Conservation (phyloP, 1,139 yeast genomes). For the Scheffersomyces segobiensis region DNA sequence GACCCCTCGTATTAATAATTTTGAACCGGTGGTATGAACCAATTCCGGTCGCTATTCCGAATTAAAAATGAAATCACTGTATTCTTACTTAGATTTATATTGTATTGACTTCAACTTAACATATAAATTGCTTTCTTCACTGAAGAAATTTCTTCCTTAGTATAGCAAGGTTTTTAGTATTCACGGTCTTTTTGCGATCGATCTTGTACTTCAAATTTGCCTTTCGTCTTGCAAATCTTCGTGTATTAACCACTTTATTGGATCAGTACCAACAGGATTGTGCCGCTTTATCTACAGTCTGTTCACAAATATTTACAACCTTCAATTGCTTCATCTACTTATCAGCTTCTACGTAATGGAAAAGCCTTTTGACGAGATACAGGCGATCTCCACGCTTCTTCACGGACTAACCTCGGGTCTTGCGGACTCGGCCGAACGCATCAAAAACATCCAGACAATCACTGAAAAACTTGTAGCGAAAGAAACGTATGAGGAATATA, state of each 20-base stretch:
- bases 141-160: no score
- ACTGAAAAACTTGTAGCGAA: slow-evolving; percentile 23
- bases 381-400: slow-evolving; percentile 20
- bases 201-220: no score
- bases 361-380: slow-evolving; percentile 23
- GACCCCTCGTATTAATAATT: no score
- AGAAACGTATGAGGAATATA: slow-evolving; percentile 11
- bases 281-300: background rate
- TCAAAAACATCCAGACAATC: slow-evolving; percentile 20
- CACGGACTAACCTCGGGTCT: slow-evolving; percentile 22
- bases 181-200: no score
- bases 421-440: slow-evolving; percentile 20
- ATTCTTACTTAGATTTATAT: no score
- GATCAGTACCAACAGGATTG: background rate
- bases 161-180: no score
- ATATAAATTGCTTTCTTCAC: no score
- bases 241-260: background rate
- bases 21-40: no score
- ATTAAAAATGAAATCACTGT: no score
- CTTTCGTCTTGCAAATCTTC: no score
- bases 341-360: slow-evolving; percentile 15
- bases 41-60: no score
- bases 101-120: no score
- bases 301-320: background rate
- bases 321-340: background rate